These are phyloP conservation scores for Rhizopogon salebrosus DNA, from an alignment of 768 basidiomycete genomes.

Conservation along the genomic window DNA sequence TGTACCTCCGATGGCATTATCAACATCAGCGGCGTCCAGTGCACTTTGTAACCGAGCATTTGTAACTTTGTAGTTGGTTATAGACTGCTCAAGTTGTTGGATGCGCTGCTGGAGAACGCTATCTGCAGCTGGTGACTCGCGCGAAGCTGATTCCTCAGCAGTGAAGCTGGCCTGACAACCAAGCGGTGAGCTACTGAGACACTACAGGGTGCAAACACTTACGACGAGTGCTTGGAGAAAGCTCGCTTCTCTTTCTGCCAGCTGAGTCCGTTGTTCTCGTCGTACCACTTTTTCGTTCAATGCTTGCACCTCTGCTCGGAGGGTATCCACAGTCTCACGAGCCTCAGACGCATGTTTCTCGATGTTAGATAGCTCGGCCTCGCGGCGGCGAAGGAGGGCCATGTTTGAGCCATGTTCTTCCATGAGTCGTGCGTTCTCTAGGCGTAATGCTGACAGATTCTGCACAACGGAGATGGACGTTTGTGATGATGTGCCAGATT, in stretches of 20 bases:
- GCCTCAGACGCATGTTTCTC: conserved; percentile 34
- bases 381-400: conserved; percentile 49
- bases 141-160: conserved; percentile 44
- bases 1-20: conserved; percentile 17
- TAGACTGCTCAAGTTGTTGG: conserved; percentile 48
- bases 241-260: conserved; percentile 58
- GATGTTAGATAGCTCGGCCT: conserved; percentile 42
- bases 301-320: conserved; percentile 33
- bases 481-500: conserved; percentile 33
- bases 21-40: conserved; percentile 40
- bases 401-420: conserved; percentile 60
- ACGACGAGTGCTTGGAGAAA: conserved; percentile 67
- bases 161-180: conserved; percentile 55
- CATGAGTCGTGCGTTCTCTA: conserved; percentile 56
- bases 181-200: not conserved
- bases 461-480: conserved; percentile 54
- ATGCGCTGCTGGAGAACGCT: conserved; percentile 38
- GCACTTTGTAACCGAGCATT: conserved; percentile 42
- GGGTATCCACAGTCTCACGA: conserved; percentile 23
- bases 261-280: conserved; percentile 33
- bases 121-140: conserved; percentile 21
- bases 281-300: conserved; percentile 35
- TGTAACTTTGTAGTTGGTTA: conserved; percentile 50
- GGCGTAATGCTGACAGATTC: conserved; percentile 53
- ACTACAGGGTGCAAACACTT: conserved; percentile 18